Conservation (phyloP, 148 eudicot species). For the Dianthus caryophyllus region DNA sequence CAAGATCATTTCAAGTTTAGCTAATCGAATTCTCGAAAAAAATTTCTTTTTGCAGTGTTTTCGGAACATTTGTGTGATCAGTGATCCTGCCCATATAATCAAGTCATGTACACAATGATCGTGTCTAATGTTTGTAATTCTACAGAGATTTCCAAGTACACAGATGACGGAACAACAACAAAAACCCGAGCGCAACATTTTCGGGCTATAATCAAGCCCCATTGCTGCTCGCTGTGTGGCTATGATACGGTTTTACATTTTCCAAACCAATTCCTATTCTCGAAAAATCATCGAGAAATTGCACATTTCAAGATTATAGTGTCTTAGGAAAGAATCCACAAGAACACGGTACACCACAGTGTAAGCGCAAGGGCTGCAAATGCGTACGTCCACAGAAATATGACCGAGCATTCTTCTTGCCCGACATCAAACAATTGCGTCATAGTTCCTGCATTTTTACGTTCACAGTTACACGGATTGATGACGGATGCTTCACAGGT, state of each 20-base stretch:
- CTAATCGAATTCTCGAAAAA: too few relatives aligned
- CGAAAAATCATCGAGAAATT: slow-evolving; percentile 16
- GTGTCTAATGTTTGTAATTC: too few relatives aligned
- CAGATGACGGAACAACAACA: too few relatives aligned
- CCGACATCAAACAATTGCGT: slow-evolving; percentile 39
- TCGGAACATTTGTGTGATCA: too few relatives aligned
- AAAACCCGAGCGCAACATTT: too few relatives aligned
- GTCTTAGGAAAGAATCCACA: slow-evolving; percentile 43
- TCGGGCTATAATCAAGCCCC: not conserved
- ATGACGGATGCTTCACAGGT: not conserved
- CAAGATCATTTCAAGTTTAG: too few relatives aligned
- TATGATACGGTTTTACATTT: not conserved
- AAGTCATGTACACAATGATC: too few relatives aligned
- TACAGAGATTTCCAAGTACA: too few relatives aligned
- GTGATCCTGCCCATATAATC: too few relatives aligned
- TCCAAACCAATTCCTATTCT: not conserved
- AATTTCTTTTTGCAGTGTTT: too few relatives aligned
- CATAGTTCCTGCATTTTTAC: slow-evolving; percentile 39
- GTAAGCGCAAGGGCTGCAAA: slow-evolving; percentile 39
- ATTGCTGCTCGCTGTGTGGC: slow-evolving; percentile 2
- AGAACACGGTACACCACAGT: slow-evolving; percentile 39
- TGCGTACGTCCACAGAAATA: slow-evolving; percentile 39
- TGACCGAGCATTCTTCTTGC: slow-evolving; percentile 42
- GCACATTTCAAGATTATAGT: not conserved
- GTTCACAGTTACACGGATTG: too few relatives aligned